Evolutionary conservation across 768 basidiomycete species (phyloP).

Genomic region (Suillus subalutaceus): DNA sequence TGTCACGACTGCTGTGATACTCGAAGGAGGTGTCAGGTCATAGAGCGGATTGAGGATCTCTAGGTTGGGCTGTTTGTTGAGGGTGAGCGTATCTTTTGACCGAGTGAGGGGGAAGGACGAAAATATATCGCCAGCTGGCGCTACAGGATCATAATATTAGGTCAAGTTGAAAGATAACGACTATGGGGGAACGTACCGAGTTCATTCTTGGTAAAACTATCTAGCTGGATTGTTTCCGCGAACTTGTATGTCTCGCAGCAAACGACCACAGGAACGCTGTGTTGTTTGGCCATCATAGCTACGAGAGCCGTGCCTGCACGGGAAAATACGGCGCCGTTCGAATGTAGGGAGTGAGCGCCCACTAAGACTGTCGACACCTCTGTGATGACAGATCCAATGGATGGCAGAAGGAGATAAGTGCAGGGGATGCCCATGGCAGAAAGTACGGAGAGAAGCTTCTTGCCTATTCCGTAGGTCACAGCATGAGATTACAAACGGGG

Average conservation of each 20-base stretch:
- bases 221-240: conserved; percentile 88
- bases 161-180: not conserved
- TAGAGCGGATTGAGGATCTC: conserved; percentile 88
- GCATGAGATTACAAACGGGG: not conserved
- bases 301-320: conserved; percentile 95
- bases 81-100: conserved; percentile 11
- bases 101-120: conserved; percentile 20
- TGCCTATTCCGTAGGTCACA: conserved; percentile 52
- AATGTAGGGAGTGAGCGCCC: conserved; percentile 92
- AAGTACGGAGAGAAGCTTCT: conserved; percentile 71
- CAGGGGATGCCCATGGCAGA: conserved; percentile 73
- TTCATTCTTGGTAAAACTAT: conserved; percentile 96
- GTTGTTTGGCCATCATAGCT: conserved; percentile 92
- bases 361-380: conserved; percentile 85
- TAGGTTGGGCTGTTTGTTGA: conserved; percentile 52
- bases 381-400: conserved; percentile 77
- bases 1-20: conserved; percentile 95
- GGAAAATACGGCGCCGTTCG: conserved; percentile 93
- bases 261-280: conserved; percentile 90
- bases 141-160: conserved; percentile 16
- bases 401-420: conserved; percentile 90
- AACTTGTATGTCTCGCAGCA: conserved; percentile 99
- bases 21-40: conserved; percentile 89
- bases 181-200: conserved; percentile 57
- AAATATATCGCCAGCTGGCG: conserved; percentile 29